Evolutionary conservation across 169 alveolate species (phyloP).

Genomic region (Plasmodium cynomolgi): DNA sequence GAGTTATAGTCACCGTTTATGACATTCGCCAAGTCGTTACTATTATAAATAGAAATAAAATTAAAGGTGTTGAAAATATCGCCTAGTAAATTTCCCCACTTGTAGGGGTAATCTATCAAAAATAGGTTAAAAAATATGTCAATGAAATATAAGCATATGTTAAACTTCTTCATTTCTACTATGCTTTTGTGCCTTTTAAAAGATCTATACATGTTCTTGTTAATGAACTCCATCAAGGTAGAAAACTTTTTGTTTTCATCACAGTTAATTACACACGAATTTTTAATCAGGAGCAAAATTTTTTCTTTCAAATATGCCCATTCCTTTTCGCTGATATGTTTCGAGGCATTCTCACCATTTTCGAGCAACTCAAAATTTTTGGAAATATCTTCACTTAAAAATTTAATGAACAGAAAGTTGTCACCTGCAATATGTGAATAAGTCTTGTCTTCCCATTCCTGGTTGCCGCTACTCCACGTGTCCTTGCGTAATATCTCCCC

Average conservation of each 20-base stretch:
- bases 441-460: background rate
- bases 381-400: conserved; percentile 51
- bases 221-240: conserved; percentile 7
- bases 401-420: conserved; percentile 5
- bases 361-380: conserved; percentile 18
- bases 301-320: conserved; percentile 63
- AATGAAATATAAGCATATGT: conserved; percentile 69
- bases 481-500: background rate
- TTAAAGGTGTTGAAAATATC: conserved; percentile 36
- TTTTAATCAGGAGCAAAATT: conserved; percentile 33
- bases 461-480: background rate
- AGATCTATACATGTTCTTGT: conserved; percentile 59
- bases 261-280: conserved; percentile 55
- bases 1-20: conserved; percentile 29
- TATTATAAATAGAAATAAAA: conserved; percentile 39
- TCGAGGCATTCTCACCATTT: conserved; percentile 18
- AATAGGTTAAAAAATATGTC: conserved; percentile 58
- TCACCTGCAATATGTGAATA: background rate
- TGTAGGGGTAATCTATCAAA: conserved; percentile 56
- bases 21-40: conserved; percentile 15
- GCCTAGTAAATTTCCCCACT: conserved; percentile 43
- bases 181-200: conserved; percentile 55
- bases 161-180: conserved; percentile 64
- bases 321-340: conserved; percentile 34
- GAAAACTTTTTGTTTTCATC: background rate